Conservation (phyloP, 1,284 basidiomycete species). For the Pisolithus thermaeus region DNA sequence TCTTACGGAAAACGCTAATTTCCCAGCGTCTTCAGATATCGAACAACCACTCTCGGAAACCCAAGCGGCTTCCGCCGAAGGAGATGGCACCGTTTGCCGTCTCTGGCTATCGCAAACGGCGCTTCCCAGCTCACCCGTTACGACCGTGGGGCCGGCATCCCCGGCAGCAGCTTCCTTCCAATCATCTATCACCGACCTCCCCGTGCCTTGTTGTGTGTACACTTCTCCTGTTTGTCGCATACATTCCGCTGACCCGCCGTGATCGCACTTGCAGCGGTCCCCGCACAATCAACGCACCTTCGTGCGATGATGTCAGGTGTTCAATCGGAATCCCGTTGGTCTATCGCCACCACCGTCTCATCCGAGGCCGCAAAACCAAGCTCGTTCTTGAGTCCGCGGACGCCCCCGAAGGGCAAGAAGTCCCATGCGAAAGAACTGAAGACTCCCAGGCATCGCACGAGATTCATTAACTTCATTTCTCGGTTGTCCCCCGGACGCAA, state of each 20-base stretch:
- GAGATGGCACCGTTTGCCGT: neutral
- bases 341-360: conserved; percentile 22
- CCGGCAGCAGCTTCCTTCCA: conserved; percentile 1
- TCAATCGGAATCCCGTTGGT: conserved; percentile 27
- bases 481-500: conserved; percentile 25
- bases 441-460: conserved; percentile 24
- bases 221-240: conserved; percentile 7
- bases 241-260: neutral
- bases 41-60: conserved; percentile 7
- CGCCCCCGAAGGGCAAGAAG: conserved; percentile 15
- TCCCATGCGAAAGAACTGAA: conserved; percentile 16
- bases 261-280: neutral
- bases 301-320: conserved; percentile 7
- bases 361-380: conserved; percentile 9
- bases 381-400: conserved; percentile 1
- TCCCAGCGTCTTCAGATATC: conserved; percentile 20
- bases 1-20: conserved; percentile 18
- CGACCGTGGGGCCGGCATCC: conserved; percentile 8
- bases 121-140: neutral
- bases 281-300: conserved; percentile 6
- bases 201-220: neutral
- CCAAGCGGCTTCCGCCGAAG: neutral
- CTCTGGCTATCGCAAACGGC: conserved; percentile 4
- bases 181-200: conserved; percentile 1
- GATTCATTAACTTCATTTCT: conserved; percentile 30